Evolutionary conservation across 495 filamentous ascomycete genomes (phyloP).

Genomic region (Neurospora sp.): DNA sequence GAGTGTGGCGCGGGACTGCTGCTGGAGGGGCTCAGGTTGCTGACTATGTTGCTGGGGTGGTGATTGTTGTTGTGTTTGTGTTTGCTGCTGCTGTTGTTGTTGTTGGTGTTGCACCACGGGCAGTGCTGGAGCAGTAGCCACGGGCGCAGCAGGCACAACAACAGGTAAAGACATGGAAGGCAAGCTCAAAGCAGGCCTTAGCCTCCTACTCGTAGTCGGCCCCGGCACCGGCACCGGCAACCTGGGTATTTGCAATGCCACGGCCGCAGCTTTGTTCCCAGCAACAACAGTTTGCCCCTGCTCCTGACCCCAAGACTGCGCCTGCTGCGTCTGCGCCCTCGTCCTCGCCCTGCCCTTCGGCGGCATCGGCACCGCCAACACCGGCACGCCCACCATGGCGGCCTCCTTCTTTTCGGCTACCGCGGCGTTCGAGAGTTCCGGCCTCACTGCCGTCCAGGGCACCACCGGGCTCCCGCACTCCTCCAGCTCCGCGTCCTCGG

Average conservation of each 20-base stretch:
- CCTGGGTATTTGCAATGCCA: background rate
- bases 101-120: background rate
- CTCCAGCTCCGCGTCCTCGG: slow-evolving; percentile 31
- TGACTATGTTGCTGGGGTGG: background rate
- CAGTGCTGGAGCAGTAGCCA: background rate
- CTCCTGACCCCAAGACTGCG: background rate
- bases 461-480: slow-evolving; percentile 27
- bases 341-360: background rate
- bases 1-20: background rate
- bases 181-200: background rate
- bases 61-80: background rate
- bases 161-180: background rate
- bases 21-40: background rate
- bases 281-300: too few relatives aligned
- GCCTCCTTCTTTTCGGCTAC: background rate
- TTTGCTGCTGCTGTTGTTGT: background rate
- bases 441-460: slow-evolving; percentile 8
- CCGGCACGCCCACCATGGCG: slow-evolving; percentile 3
- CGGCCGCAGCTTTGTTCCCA: background rate
- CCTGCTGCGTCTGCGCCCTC: background rate
- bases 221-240: slow-evolving; percentile 6
- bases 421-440: background rate
- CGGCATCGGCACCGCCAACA: slow-evolving; percentile 10
- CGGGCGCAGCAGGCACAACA: background rate
- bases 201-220: slow-evolving; percentile 2